Conservation (phyloP, 257 asterid genomes). For the Nicotiana otophora region DNA sequence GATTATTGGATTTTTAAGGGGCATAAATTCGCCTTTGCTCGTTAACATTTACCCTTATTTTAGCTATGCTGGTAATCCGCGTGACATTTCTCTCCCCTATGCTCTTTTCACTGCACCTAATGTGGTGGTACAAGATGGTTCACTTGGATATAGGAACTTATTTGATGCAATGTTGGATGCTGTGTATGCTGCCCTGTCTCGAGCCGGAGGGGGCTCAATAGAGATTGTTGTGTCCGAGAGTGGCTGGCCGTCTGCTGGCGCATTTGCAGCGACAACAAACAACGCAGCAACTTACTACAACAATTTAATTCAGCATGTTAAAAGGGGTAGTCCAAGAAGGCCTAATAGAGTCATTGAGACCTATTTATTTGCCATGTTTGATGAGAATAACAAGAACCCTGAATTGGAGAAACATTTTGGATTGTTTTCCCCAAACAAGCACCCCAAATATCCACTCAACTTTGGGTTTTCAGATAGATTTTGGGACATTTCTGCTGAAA, state of each 20-base stretch:
- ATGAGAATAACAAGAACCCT: constrained; percentile 17
- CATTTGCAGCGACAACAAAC: constrained; percentile 4
- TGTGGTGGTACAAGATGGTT: constrained; percentile 5
- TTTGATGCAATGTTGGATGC: constrained; percentile 38
- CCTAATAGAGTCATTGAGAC: constrained; percentile 12
- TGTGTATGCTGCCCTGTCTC: constrained; percentile 31
- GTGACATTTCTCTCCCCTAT: constrained; percentile 6
- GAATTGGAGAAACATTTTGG: constrained; percentile 22
- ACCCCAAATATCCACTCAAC: constrained; percentile 4
- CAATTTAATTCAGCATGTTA: constrained; percentile 5
- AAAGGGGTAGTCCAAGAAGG: constrained; percentile 24
- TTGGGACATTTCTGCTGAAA: neutral
- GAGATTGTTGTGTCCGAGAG: constrained; percentile 33
- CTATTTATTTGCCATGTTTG: constrained; percentile 21
- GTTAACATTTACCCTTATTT: constrained; percentile 42
- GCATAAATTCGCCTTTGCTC: constrained; percentile 21
- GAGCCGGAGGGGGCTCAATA: constrained; percentile 19
- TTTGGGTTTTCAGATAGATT: neutral
- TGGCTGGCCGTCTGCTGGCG: constrained; percentile 40
- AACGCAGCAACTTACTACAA: constrained; percentile 18
- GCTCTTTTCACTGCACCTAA: constrained; percentile 24
- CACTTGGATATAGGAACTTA: constrained; percentile 20
- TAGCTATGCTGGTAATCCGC: neutral
- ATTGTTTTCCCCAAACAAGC: constrained; percentile 9
- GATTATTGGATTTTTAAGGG: constrained; percentile 14